Percentiles rank a stretch among this genome's conserved stretches.
Conservation (phyloP, 441 rosid species). For the Melastoma candidum region DNA sequence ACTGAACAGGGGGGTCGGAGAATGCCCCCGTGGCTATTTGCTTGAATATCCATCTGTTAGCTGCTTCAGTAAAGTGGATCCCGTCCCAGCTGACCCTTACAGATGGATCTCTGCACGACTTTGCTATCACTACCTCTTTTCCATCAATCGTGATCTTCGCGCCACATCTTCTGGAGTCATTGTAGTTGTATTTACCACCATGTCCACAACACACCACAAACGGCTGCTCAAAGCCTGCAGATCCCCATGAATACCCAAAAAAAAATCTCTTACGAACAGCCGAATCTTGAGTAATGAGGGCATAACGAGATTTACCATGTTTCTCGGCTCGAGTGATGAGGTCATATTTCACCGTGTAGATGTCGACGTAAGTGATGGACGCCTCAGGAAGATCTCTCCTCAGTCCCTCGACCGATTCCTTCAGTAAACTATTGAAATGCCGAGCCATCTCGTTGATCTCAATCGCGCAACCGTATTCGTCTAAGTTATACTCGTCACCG, state of each 20-base stretch:
- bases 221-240: constrained; percentile 35
- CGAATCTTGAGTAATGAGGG: neutral
- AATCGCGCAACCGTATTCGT: constrained; percentile 8
- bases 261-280: neutral
- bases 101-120: constrained; percentile 37
- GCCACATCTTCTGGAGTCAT: constrained; percentile 35
- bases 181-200: constrained; percentile 51
- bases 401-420: constrained; percentile 7
- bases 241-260: neutral
- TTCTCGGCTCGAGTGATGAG: constrained; percentile 29
- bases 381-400: constrained; percentile 9
- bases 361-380: constrained; percentile 7
- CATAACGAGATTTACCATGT: constrained; percentile 22
- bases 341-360: constrained; percentile 8
- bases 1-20: constrained; percentile 5
- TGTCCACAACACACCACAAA: constrained; percentile 48
- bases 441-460: constrained; percentile 9
- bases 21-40: constrained; percentile 18
- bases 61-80: constrained; percentile 50
- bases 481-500: neutral
- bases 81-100: constrained; percentile 52
- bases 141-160: constrained; percentile 29
- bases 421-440: constrained; percentile 6
- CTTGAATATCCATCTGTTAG: constrained; percentile 42
- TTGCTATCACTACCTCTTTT: constrained; percentile 35